Conservation (phyloP, 2,329 filamentous ascomycete species). For the Claviceps arundinis region DNA sequence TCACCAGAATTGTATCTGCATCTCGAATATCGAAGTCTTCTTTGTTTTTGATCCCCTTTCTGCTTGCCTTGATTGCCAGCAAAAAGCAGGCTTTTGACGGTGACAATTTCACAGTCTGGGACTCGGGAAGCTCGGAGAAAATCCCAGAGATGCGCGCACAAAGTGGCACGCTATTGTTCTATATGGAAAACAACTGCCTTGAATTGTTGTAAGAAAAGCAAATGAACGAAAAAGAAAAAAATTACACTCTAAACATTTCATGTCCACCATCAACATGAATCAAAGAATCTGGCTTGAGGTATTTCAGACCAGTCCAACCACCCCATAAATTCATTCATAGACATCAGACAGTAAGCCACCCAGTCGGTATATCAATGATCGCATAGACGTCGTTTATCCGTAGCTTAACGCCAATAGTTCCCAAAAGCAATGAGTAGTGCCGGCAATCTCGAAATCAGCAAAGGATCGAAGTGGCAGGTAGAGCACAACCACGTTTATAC, state of each 20-base stretch:
- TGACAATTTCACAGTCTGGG: too few relatives aligned
- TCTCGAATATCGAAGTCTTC: too few relatives aligned
- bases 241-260: not conserved
- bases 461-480: not conserved
- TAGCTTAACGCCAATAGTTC: constrained; percentile 1
- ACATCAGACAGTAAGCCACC: constrained; percentile 2
- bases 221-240: not conserved
- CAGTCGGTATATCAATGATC: not conserved
- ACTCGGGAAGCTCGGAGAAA: too few relatives aligned
- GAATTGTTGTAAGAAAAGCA: not conserved
- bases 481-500: not conserved
- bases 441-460: not conserved
- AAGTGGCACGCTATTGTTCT: too few relatives aligned
- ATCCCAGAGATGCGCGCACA: too few relatives aligned
- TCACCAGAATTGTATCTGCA: too few relatives aligned
- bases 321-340: not conserved
- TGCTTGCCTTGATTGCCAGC: too few relatives aligned
- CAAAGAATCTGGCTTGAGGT: not conserved
- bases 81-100: too few relatives aligned
- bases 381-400: constrained; percentile 2
- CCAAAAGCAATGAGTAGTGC: not conserved
- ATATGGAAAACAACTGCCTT: not conserved
- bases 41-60: too few relatives aligned
- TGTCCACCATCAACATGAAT: not conserved
- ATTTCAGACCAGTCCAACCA: not conserved